These are phyloP conservation scores for Sordariomycetes sp. DNA, from an alignment of 2,329 filamentous ascomycete genomes.

Conservation along the genomic window DNA sequence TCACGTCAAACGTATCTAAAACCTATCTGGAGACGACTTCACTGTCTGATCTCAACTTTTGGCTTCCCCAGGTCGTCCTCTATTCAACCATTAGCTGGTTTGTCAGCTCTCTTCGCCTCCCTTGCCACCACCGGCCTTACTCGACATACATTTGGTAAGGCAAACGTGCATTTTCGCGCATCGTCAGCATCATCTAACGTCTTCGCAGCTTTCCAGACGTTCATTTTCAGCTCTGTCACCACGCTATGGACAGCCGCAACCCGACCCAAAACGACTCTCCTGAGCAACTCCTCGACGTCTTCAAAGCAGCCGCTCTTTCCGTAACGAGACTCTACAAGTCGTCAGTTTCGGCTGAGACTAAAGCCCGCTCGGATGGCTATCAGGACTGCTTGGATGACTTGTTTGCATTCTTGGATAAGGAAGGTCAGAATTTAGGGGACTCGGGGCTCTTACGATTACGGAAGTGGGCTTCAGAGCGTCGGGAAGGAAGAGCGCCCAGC, in stretches of 20 bases:
- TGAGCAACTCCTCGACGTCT: conserved; percentile 72
- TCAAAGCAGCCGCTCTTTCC: conserved; percentile 85
- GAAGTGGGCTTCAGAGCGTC: conserved; percentile 58
- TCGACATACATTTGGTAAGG: too few species aligned
- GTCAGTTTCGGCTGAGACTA: conserved; percentile 67
- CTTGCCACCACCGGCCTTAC: not conserved
- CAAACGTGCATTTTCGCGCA: too few species aligned
- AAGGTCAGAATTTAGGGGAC: conserved; percentile 68
- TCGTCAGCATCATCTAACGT: too few species aligned
- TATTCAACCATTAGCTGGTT: too few species aligned
- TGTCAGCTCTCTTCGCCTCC: too few species aligned
- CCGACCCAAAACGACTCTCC: conserved; percentile 26
- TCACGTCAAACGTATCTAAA: too few species aligned
- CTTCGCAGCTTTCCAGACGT: too few species aligned
- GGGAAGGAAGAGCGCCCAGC: conserved; percentile 51
- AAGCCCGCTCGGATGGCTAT: conserved; percentile 73
- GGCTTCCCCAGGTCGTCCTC: too few species aligned
- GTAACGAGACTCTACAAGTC: conserved; percentile 96
- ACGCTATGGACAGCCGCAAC: not conserved
- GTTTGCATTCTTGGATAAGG: conserved; percentile 73
- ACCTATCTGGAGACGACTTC: too few species aligned
- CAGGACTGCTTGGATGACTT: conserved; percentile 91
- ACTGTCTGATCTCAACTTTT: too few species aligned
- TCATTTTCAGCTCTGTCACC: not conserved
- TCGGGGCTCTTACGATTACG: conserved; percentile 62